A percentile compares a stretch with the other conserved stretches of the same genome.
Conservation (phyloP, 164 flowering plant genomes). For the Protea cynaroides region DNA sequence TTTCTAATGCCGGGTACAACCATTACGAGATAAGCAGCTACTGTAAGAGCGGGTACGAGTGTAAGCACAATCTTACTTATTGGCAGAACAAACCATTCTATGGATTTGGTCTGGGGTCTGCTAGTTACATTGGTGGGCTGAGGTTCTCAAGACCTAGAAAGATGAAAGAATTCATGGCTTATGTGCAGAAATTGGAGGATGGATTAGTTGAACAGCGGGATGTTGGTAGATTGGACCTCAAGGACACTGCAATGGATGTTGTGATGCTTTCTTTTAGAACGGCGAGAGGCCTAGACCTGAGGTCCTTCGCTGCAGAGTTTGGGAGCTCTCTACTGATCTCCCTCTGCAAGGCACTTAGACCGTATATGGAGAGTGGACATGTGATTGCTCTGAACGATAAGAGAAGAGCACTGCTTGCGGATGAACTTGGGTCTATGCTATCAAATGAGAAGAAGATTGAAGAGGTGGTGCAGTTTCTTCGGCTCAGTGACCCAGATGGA, state of each 20-base stretch:
- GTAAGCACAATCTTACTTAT: slow-evolving; percentile 80
- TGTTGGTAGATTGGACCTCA: slow-evolving; percentile 22
- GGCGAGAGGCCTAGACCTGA: slow-evolving; percentile 63
- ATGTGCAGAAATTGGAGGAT: slow-evolving; percentile 56
- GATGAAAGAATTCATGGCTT: slow-evolving; percentile 55
- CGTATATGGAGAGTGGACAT: slow-evolving; percentile 77
- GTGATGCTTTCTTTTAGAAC: slow-evolving; percentile 88
- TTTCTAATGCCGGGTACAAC: slow-evolving; percentile 55
- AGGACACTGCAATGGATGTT: slow-evolving; percentile 66
- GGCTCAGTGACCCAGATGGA: slow-evolving; percentile 93
- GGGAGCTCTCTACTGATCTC: slow-evolving; percentile 41
- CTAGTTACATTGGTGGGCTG: slow-evolving; percentile 57
- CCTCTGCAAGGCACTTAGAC: slow-evolving; percentile 48
- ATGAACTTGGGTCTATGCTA: slow-evolving; percentile 31
- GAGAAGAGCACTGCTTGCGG: slow-evolving; percentile 31
- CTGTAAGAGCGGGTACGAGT: slow-evolving; percentile 58
- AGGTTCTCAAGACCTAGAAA: slow-evolving; percentile 84
- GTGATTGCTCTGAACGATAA: slow-evolving; percentile 58
- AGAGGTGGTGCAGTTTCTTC: slow-evolving; percentile 30
- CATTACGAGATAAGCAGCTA: slow-evolving; percentile 94
- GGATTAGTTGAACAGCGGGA: slow-evolving; percentile 23
- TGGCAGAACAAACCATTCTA: slow-evolving; percentile 79
- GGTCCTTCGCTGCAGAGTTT: slow-evolving; percentile 48
- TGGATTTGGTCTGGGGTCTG: slow-evolving; percentile 87
- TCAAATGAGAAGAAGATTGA: slow-evolving; percentile 18